Evolutionary conservation across 148 eudicot genomes (phyloP), one percentile per base, ranked within the genome.

Genomic region (Polygonum maritimum): DNA sequence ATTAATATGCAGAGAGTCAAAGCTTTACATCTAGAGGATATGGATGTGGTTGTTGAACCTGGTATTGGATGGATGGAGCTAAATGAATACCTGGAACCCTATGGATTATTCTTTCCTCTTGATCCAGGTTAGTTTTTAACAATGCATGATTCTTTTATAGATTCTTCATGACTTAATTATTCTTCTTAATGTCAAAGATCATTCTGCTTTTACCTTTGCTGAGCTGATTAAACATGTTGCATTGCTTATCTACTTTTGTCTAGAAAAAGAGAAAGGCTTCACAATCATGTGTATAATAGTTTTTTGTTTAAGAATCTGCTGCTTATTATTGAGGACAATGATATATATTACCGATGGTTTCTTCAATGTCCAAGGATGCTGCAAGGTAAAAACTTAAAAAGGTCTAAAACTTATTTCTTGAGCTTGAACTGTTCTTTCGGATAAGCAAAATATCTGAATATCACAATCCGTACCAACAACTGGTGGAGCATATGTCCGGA

Each of bases 21-120:
- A 89, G 75, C 94, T 71, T 81, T 96, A 73, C 93, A 96, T 84
- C 83, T 96, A 71, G 80, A 82, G 83, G 99, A 96, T 81, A 96
- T 96, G 99, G 99, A 96, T 87, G 98, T 92, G 78, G 93, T 92
- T 62, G 99, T 96, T 82, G 99, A 96, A 86, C 97, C 99, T 85
- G 99, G 98, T 76, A 92, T 92, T 81, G 98, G 99, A 73, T 96
- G 99, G 99, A 88, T 96, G 87, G 99, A 96, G 82, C 88, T 96
- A 74, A 96, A 96, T 85, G 99, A 92, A 58, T 92, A 87, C 84
- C 81, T 96, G 80, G 98, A 92, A 86, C 94, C 99, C 39, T 86
- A 89, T 81, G 99, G 99, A 67, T 84, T 96, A 83, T 92, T 96
- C 80, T 96, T 96, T 77, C 98, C 99, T 62, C 91, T 96, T 74